A percentile compares a stretch with the other conserved stretches of the same genome.
These are phyloP conservation scores for Astraeus odoratus DNA, from an alignment of 768 basidiomycete genomes.

Conservation along the genomic window DNA sequence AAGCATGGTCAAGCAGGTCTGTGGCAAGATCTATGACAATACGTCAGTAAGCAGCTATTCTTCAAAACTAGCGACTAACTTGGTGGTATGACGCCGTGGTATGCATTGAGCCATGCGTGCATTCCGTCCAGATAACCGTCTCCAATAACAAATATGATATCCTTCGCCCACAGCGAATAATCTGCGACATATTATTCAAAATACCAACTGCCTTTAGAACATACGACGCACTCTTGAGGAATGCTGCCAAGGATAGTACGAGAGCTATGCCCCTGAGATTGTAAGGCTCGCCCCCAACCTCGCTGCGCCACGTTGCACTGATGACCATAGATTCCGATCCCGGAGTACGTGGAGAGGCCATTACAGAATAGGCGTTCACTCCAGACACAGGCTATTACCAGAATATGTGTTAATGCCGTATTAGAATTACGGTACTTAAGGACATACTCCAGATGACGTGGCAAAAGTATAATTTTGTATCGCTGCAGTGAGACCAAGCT, in stretches of 20 bases:
- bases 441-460: constrained; percentile 42
- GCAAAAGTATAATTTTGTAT: constrained; percentile 62
- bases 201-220: background rate
- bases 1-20: constrained; percentile 54
- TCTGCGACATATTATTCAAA: constrained; percentile 34
- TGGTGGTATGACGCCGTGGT: constrained; percentile 62
- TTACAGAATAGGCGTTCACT: constrained; percentile 75
- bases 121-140: constrained; percentile 88
- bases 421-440: background rate
- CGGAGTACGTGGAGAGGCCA: constrained; percentile 83
- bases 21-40: constrained; percentile 50
- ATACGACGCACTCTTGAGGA: constrained; percentile 61
- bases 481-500: constrained; percentile 64
- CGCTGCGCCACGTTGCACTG: constrained; percentile 84
- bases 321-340: constrained; percentile 90
- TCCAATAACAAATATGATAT: constrained; percentile 82
- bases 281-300: constrained; percentile 44
- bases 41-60: background rate
- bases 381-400: constrained; percentile 47
- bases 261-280: constrained; percentile 86
- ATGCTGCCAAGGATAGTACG: constrained; percentile 79
- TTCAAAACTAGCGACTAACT: constrained; percentile 38
- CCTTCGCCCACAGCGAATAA: constrained; percentile 92
- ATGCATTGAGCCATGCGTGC: constrained; percentile 85
- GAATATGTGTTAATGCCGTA: constrained; percentile 2